These are phyloP conservation scores for Spergularia marina DNA, from an alignment of 148 eudicot species.

Conservation along the genomic window DNA sequence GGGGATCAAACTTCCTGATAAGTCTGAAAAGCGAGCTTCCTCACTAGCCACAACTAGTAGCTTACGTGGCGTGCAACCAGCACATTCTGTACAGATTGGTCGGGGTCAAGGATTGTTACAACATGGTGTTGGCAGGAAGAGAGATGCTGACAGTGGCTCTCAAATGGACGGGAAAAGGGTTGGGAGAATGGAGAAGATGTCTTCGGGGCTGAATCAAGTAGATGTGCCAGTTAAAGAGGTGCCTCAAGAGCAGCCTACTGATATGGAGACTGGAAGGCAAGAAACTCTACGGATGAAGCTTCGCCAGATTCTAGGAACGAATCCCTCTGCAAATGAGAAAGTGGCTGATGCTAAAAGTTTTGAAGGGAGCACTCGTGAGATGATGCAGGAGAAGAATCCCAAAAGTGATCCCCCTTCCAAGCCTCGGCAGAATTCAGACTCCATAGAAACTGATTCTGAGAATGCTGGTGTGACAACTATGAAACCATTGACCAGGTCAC, in stretches of 20 bases:
- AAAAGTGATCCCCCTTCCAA: conserved; percentile 32
- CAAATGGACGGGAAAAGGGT: conserved; percentile 30
- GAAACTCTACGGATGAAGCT: conserved; percentile 69
- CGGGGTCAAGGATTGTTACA: conserved; percentile 26
- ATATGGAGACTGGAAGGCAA: conserved; percentile 35
- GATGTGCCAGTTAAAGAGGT: conserved; percentile 26
- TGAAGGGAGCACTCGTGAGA: conserved; percentile 32
- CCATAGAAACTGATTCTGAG: conserved; percentile 81
- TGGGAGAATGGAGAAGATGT: conserved; percentile 28
- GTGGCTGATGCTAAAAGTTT: conserved; percentile 29
- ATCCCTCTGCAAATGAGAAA: conserved; percentile 44
- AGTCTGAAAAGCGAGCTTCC: conserved; percentile 28
- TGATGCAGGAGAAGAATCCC: conserved; percentile 24
- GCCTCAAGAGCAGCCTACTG: conserved; percentile 32
- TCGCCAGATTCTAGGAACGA: conserved; percentile 64
- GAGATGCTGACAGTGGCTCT: conserved; percentile 18
- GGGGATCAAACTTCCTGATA: conserved; percentile 24
- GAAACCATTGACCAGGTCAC: conserved; percentile 62
- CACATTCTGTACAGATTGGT: conserved; percentile 21
- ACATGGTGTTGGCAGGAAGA: conserved; percentile 31
- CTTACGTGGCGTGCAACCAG: conserved; percentile 17
- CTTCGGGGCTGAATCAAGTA: conserved; percentile 33
- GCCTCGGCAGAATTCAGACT: conserved; percentile 55
- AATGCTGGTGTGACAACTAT: conserved; percentile 31
- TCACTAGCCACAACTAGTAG: conserved; percentile 18